These are phyloP conservation scores for Penicillium sp. DNA, from an alignment of 2,329 filamentous ascomycete species.

Conservation along the genomic window DNA sequence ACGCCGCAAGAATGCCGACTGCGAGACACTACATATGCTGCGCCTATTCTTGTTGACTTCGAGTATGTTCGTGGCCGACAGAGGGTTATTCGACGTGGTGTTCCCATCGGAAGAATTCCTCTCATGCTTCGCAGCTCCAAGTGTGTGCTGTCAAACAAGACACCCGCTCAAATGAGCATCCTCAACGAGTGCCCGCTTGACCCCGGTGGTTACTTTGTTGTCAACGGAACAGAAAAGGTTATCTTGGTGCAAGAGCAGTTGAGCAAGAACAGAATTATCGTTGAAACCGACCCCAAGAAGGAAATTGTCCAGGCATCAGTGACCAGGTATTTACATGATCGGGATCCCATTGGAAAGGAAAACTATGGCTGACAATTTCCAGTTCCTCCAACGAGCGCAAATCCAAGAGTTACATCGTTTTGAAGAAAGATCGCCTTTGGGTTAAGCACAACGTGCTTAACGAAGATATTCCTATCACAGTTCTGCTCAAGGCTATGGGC, in stretches of 20 bases:
- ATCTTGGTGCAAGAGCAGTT: constrained; percentile 97
- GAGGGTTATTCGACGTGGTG: constrained; percentile 70
- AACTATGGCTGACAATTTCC: constrained; percentile 16
- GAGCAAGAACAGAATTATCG: constrained; percentile 98
- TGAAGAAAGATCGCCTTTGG: constrained; percentile 90
- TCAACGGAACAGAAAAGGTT: constrained; percentile 96
- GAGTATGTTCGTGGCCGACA: constrained; percentile 82
- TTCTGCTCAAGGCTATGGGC: constrained; percentile 89
- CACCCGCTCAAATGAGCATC: constrained; percentile 82
- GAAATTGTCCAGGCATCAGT: constrained; percentile 93
- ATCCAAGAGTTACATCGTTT: constrained; percentile 92
- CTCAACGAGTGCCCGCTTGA: constrained; percentile 96
- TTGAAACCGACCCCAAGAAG: constrained; percentile 90
- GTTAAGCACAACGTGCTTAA: constrained; percentile 90
- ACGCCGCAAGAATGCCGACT: constrained; percentile 96
- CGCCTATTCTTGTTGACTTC: constrained; percentile 90
- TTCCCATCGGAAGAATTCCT: constrained; percentile 86
- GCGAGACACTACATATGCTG: constrained; percentile 96
- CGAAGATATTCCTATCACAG: constrained; percentile 92
- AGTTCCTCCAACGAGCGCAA: constrained; percentile 97
- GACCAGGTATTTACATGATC: constrained; percentile 57
- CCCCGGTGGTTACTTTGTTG: constrained; percentile 96
- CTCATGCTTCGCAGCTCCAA: constrained; percentile 97
- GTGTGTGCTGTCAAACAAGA: constrained; percentile 81
- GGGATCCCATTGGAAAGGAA: background rate